Percentiles rank a stretch among this genome's conserved stretches.
Evolutionary conservation across 2,329 filamentous ascomycete genomes (phyloP).

Genomic region (Colletotrichum sp.): DNA sequence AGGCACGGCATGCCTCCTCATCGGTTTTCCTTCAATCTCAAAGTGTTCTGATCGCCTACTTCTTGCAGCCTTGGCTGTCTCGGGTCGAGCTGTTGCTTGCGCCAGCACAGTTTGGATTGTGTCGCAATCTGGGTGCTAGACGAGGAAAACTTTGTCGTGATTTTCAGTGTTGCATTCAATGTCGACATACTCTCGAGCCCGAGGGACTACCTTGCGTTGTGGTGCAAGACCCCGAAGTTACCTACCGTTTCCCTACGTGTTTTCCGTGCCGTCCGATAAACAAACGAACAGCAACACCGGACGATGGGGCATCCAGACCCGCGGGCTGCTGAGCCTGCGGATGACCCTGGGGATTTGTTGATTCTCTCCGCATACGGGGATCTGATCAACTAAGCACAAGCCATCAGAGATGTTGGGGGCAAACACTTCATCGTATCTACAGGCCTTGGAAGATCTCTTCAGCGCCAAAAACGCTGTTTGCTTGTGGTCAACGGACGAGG

Average conservation of each 20-base stretch:
- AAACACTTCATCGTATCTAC: background rate
- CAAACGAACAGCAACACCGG: background rate
- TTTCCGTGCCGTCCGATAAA: background rate
- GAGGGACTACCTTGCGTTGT: background rate
- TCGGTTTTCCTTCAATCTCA: background rate
- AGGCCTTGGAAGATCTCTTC: background rate
- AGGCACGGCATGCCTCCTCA: background rate
- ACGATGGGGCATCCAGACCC: background rate
- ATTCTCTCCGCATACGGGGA: background rate
- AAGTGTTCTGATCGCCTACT: conserved; percentile 6
- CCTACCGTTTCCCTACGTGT: background rate
- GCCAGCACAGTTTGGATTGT: background rate
- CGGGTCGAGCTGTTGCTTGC: background rate
- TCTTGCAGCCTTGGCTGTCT: conserved; percentile 15
- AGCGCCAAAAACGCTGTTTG: background rate
- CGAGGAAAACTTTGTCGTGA: background rate
- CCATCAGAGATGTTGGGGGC: background rate
- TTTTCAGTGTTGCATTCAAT: background rate
- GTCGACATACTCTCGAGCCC: background rate
- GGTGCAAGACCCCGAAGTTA: background rate
- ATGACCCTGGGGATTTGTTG: background rate
- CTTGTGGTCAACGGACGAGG: background rate
- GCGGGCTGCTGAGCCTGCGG: background rate
- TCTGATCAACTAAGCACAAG: conserved; percentile 7
- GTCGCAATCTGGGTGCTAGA: background rate